Evolutionary conservation across 2,329 filamentous ascomycete species (phyloP), one percentile per base, ranked within the genome.

Genomic region (Xylariaceae sp.): DNA sequence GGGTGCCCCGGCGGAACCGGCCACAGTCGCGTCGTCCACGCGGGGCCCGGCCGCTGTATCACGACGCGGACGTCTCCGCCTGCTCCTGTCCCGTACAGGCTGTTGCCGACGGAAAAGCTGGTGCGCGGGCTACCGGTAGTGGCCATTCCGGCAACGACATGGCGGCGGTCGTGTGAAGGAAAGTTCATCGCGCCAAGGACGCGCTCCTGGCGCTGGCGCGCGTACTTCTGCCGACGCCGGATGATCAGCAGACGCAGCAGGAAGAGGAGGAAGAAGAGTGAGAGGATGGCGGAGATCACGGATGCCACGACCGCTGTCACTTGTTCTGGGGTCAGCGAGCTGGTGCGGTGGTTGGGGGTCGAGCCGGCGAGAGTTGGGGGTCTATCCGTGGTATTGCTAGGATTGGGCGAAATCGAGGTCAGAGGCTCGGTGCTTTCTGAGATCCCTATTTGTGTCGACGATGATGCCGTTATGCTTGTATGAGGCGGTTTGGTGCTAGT

Each of bases 1-100:
- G 48, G 41, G 17, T 50, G 50, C 1, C 48, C 47, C 16, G 48
- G 52, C 13, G 48, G 48, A 11, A 51, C 38, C 4, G 51, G 51
- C 53, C 51, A 53, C 9, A 42, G 33, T 12, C 47, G 38, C 22
- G 22, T 26, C 22, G 22, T 26, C 22, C 22, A 26, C 22, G 22
- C 22, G 6, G 6, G 22, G 22, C 22, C 22, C 17, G 42, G 37
- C 16, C 44, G 28, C 19, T 49, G 41, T 3, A 43, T 43, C 11
- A 47, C 34, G 2, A 47, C 33, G 4, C 32, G 41, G 9, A 50
- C 44, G 6, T 48, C 49, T 9, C 47, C 50, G 32, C 48, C 45
- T 13, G 46, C 44, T 31, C 45, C 47, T 30, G 49, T 48, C 9
- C 40, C 47, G 24, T 37, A 43, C 17, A 49, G 44, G 13, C 39